These are phyloP conservation scores for Verticillium alfalfae DNA, from an alignment of 2,329 filamentous ascomycete species.

Conservation along the genomic window DNA sequence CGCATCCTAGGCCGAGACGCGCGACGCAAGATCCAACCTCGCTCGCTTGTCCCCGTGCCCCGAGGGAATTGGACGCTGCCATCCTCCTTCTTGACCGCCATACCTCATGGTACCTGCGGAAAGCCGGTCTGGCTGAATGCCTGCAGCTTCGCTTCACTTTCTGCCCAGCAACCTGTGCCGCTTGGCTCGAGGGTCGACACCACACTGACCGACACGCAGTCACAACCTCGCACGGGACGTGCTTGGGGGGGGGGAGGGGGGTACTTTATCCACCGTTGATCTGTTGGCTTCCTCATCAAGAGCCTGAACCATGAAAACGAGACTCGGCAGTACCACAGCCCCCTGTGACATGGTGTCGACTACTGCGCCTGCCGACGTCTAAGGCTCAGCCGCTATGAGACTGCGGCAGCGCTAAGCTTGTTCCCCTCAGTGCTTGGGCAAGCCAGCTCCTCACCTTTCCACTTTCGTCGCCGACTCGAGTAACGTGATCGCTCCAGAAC, in stretches of 20 bases:
- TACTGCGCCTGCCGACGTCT: not conserved
- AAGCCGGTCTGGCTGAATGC: not conserved
- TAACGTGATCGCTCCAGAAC: not conserved
- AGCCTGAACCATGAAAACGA: too few relatives aligned
- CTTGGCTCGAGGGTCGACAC: not conserved
- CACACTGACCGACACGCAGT: not conserved
- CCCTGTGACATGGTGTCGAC: not conserved
- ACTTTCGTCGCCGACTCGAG: not conserved
- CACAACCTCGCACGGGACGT: not conserved
- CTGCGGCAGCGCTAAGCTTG: not conserved
- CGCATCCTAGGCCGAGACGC: not conserved
- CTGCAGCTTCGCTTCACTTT: not conserved
- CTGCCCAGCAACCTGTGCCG: not conserved
- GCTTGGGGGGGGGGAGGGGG: too few relatives aligned
- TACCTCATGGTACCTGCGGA: not conserved
- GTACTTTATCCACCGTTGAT: too few relatives aligned
- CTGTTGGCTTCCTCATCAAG: not conserved
- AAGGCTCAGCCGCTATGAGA: not conserved
- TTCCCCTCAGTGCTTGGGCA: not conserved
- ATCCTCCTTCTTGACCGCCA: not conserved
- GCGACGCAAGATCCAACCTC: not conserved
- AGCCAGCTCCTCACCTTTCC: not conserved
- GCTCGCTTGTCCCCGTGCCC: not conserved
- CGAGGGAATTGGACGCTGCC: not conserved
- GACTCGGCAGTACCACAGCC: too few relatives aligned